phyloP scores from a whole-genome alignment of 768 basidiomycete species.

The Tulasnella calospora region DNA sequence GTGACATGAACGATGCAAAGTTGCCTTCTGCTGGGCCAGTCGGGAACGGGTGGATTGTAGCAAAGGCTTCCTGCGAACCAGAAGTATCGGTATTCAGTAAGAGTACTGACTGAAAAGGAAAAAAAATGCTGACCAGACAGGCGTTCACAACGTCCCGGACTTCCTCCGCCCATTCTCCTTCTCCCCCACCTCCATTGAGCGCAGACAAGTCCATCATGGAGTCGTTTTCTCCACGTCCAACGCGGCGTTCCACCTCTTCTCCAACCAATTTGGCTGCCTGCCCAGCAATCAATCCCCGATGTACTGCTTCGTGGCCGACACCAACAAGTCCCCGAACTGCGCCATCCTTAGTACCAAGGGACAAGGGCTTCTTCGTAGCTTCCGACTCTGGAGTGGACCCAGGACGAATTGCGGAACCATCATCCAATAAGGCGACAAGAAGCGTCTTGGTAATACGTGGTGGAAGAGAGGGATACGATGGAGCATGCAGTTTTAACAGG shows the following conservation, averaged over 20 bases:
- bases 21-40: not conserved
- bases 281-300: conserved; percentile 76
- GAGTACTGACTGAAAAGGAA: not conserved
- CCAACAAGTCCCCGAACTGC: conserved; percentile 82
- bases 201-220: not conserved
- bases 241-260: conserved; percentile 42
- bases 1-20: conserved; percentile 6
- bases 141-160: conserved; percentile 8
- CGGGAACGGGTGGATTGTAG: conserved; percentile 9
- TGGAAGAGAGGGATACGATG: conserved; percentile 82
- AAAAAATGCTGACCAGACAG: not conserved
- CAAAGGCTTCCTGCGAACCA: conserved; percentile 1
- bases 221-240: not conserved
- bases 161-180: conserved; percentile 14
- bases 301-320: conserved; percentile 77
- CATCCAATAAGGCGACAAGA: conserved; percentile 66
- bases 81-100: not conserved
- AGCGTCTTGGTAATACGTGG: conserved; percentile 93
- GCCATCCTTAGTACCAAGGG: conserved; percentile 77
- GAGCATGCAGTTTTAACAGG: conserved; percentile 72
- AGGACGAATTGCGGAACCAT: conserved; percentile 24
- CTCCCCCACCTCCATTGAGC: not conserved
- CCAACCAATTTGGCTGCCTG: conserved; percentile 73
- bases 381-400: conserved; percentile 21
- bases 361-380: conserved; percentile 33